Evolutionary conservation across 306 rosid species (phyloP).

Genomic region (Cucurbita maxima): DNA sequence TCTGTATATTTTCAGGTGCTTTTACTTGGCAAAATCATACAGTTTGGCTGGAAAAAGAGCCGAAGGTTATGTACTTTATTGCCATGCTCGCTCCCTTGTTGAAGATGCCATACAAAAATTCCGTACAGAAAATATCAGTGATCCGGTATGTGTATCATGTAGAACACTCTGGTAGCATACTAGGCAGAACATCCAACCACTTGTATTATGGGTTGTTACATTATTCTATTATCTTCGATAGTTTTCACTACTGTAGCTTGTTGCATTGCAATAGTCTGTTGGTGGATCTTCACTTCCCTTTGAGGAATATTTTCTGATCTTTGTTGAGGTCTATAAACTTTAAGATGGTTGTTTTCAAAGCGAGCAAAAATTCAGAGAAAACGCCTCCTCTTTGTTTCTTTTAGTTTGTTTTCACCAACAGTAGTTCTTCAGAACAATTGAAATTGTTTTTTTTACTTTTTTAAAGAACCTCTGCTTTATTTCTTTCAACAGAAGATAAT

Average conservation of each 20-base stretch:
- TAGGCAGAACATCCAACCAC: neutral
- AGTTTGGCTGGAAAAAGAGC: slow-evolving; percentile 83
- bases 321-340: neutral
- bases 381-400: neutral
- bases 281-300: neutral
- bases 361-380: neutral
- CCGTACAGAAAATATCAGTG: slow-evolving; percentile 8
- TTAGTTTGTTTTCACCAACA: neutral
- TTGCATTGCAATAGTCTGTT: neutral
- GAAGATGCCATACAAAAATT: slow-evolving; percentile 26
- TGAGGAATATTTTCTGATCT: neutral
- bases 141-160: slow-evolving; percentile 14
- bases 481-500: slow-evolving; percentile 13
- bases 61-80: slow-evolving; percentile 74
- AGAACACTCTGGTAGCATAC: neutral
- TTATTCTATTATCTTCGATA: neutral
- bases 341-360: neutral
- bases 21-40: slow-evolving; percentile 82
- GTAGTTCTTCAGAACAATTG: neutral
- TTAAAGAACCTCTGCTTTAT: neutral
- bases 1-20: slow-evolving; percentile 44
- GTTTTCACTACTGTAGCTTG: neutral
- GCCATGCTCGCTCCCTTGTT: slow-evolving; percentile 49
- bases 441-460: neutral
- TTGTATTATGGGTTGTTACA: neutral